These are phyloP conservation scores for Biscogniauxia marginata DNA, from an alignment of 2,329 filamentous ascomycete species.

Conservation along the genomic window DNA sequence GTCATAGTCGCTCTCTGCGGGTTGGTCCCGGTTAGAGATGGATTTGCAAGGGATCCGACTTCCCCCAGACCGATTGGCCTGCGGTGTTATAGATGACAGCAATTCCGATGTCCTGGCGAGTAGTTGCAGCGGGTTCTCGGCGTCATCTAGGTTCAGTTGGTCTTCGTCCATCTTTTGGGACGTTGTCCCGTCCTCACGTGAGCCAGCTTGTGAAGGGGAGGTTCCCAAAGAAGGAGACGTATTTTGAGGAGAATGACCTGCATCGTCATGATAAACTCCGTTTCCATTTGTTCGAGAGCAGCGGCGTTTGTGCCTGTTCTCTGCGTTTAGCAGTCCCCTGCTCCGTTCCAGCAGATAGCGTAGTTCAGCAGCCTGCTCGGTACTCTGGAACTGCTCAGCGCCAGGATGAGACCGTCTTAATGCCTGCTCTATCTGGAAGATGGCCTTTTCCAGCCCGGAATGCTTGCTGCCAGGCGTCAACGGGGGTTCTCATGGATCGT, in stretches of 20 bases:
- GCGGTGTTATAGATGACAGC: constrained; percentile 36
- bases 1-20: constrained; percentile 41
- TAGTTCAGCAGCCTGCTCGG: constrained; percentile 44
- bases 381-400: constrained; percentile 36
- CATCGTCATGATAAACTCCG: constrained; percentile 20
- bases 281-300: constrained; percentile 20
- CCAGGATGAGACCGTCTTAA: constrained; percentile 54
- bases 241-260: constrained; percentile 28
- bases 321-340: constrained; percentile 37
- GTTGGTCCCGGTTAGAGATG: constrained; percentile 28
- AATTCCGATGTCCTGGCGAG: constrained; percentile 72
- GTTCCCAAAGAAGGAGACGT: constrained; percentile 30
- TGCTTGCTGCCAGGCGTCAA: constrained; percentile 57
- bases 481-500: background rate
- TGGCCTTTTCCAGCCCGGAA: constrained; percentile 70
- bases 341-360: constrained; percentile 51
- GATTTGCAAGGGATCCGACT: constrained; percentile 20
- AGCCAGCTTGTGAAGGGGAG: constrained; percentile 29
- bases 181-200: constrained; percentile 22
- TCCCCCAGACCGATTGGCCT: constrained; percentile 20
- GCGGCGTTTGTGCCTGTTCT: constrained; percentile 18
- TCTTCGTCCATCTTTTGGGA: constrained; percentile 43
- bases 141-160: constrained; percentile 59
- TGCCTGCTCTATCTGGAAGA: constrained; percentile 72
- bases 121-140: constrained; percentile 72